Evolutionary conservation across 768 basidiomycete genomes (phyloP).

Genomic region (Hypsizygus marmoreus): DNA sequence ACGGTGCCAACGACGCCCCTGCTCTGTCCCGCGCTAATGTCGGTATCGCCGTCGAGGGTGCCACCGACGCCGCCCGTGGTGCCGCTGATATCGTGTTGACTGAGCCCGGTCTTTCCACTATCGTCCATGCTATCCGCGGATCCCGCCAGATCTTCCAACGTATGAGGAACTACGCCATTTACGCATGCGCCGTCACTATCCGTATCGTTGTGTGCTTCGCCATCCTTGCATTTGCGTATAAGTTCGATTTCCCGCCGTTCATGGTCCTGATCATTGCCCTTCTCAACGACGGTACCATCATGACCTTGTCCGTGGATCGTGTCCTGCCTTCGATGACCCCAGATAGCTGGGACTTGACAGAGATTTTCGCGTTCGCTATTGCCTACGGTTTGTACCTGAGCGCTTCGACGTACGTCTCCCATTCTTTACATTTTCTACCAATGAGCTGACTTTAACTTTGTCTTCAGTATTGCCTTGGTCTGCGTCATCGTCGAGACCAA

Average conservation of each 20-base stretch:
- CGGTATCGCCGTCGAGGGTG: constrained; percentile 99
- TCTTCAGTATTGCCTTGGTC: constrained; percentile 68
- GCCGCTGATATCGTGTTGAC: constrained; percentile 98
- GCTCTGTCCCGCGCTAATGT: constrained; percentile 98
- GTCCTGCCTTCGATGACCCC: constrained; percentile 92
- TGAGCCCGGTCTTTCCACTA: constrained; percentile 98
- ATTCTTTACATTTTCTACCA: constrained; percentile 13
- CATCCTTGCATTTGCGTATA: constrained; percentile 92
- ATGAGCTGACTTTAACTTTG: not conserved
- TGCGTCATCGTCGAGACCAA: constrained; percentile 81
- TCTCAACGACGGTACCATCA: constrained; percentile 98
- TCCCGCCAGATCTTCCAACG: constrained; percentile 99
- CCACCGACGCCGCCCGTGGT: constrained; percentile 97
- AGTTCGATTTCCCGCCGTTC: constrained; percentile 99
- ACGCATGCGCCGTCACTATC: constrained; percentile 93
- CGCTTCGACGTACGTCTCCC: constrained; percentile 73
- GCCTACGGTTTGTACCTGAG: constrained; percentile 96
- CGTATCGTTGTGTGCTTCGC: constrained; percentile 99
- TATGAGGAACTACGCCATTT: constrained; percentile 99
- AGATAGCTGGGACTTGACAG: constrained; percentile 93
- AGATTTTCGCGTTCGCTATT: constrained; percentile 95
- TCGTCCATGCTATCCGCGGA: constrained; percentile 97
- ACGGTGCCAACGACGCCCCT: constrained; percentile 98
- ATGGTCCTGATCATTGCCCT: constrained; percentile 99
- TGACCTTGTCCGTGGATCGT: constrained; percentile 96